Conservation (phyloP, 148 eudicot species). For the Salicornia ramosissima region DNA sequence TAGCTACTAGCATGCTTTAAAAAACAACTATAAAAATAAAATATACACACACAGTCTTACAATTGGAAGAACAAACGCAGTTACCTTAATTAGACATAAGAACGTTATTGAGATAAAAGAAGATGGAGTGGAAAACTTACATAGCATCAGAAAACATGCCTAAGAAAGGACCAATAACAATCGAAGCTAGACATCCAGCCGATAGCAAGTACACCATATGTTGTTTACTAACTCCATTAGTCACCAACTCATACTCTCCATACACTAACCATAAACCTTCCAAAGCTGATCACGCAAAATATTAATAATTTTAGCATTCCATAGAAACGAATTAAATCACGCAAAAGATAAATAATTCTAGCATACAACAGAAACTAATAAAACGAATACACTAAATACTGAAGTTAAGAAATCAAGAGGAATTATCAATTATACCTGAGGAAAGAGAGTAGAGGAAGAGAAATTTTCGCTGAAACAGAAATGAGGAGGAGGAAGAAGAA, state of each 20-base stretch:
- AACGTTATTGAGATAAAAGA: not conserved
- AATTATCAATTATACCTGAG: constrained; percentile 48
- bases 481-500: constrained; percentile 47
- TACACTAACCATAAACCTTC: constrained; percentile 69
- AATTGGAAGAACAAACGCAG: too few species aligned
- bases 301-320: not conserved
- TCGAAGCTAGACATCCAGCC: constrained; percentile 55
- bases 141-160: constrained; percentile 75
- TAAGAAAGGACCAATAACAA: constrained; percentile 47
- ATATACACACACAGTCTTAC: too few species aligned
- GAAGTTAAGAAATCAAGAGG: not conserved
- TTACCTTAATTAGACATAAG: not conserved
- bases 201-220: constrained; percentile 49
- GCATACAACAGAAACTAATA: too few species aligned
- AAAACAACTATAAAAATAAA: too few species aligned
- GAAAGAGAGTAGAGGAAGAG: constrained; percentile 58
- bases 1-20: too few species aligned
- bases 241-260: constrained; percentile 67
- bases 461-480: constrained; percentile 57
- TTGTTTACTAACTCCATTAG: constrained; percentile 45
- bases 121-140: constrained; percentile 37
- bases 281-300: constrained; percentile 38
- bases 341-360: not conserved
- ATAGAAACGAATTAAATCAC: not conserved
- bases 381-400: too few species aligned